phyloP scores from a whole-genome alignment of 148 eudicot genomes.

The Camellia lanceoleosa region DNA sequence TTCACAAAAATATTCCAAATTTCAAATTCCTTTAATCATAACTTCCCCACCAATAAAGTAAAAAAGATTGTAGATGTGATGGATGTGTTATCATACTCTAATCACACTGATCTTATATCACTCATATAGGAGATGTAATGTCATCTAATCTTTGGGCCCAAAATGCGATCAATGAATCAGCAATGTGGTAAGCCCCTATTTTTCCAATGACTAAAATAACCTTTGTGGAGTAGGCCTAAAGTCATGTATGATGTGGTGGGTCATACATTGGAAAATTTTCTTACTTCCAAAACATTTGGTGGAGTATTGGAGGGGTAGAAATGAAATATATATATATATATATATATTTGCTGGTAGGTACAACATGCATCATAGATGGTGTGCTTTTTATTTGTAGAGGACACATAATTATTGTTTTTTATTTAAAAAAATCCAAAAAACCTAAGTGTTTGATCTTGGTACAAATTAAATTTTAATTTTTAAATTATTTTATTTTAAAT shows the following conservation, averaged over 20 bases:
- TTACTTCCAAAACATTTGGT: conserved; percentile 27
- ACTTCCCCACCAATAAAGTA: no score
- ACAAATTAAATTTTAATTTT: no score
- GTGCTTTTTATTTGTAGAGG: no score
- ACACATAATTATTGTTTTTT: no score
- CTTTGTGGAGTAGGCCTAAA: conserved; percentile 21
- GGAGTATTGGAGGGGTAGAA: conserved; percentile 34
- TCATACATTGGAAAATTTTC: conserved; percentile 11
- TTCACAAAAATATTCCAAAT: no score
- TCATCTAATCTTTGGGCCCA: no score
- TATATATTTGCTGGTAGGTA: conserved; percentile 9
- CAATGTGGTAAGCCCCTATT: neutral
- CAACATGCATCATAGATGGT: neutral
- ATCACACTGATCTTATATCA: conserved; percentile 8
- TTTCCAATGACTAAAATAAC: conserved; percentile 16
- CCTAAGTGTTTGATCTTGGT: no score
- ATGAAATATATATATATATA: neutral
- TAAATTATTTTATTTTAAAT: no score
- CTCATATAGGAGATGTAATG: no score
- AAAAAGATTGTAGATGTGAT: neutral
- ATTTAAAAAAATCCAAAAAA: no score
- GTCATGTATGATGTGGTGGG: conserved; percentile 22
- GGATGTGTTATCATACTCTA: conserved; percentile 10
- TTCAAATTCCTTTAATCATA: no score
- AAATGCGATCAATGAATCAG: neutral